phyloP scores from a whole-genome alignment of 768 basidiomycete species.

The Cystobasidium onofrii region DNA sequence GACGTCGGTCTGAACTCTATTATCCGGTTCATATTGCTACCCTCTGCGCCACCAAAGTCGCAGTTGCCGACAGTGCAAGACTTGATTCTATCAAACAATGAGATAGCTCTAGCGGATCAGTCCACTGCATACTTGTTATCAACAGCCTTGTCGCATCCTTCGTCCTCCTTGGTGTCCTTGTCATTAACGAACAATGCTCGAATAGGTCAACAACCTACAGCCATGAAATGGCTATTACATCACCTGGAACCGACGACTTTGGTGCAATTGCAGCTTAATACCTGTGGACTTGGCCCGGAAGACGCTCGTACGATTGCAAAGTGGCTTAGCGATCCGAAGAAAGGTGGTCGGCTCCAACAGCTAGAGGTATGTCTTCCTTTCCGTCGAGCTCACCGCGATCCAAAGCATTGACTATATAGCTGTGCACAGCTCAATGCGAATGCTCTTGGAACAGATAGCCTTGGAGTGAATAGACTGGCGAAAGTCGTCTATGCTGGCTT shows the following conservation, averaged over 20 bases:
- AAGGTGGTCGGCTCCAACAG: constrained; percentile 22
- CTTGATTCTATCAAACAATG: constrained; percentile 18
- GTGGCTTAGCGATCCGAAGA: constrained; percentile 22
- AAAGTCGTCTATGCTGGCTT: constrained; percentile 30
- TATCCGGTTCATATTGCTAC: constrained; percentile 29
- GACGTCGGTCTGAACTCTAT: constrained; percentile 28
- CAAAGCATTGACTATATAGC: not conserved
- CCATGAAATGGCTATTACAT: constrained; percentile 6
- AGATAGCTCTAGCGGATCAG: constrained; percentile 9
- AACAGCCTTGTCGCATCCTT: constrained; percentile 29
- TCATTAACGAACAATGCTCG: constrained; percentile 13
- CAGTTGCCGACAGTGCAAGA: constrained; percentile 21
- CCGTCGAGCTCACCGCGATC: not conserved
- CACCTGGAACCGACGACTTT: constrained; percentile 26
- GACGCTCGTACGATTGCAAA: not conserved
- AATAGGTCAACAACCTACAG: not conserved
- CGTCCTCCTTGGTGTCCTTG: constrained; percentile 6
- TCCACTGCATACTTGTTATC: constrained; percentile 28
- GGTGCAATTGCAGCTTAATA: constrained; percentile 26
- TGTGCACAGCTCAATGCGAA: constrained; percentile 32
- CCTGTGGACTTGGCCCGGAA: constrained; percentile 17
- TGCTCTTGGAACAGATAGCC: constrained; percentile 2
- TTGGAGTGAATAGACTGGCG: constrained; percentile 21
- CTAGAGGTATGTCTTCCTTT: not conserved
- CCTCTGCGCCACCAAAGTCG: constrained; percentile 28